phyloP scores from a whole-genome alignment of 257 asterid genomes.

The Gentiana macrophylla region DNA sequence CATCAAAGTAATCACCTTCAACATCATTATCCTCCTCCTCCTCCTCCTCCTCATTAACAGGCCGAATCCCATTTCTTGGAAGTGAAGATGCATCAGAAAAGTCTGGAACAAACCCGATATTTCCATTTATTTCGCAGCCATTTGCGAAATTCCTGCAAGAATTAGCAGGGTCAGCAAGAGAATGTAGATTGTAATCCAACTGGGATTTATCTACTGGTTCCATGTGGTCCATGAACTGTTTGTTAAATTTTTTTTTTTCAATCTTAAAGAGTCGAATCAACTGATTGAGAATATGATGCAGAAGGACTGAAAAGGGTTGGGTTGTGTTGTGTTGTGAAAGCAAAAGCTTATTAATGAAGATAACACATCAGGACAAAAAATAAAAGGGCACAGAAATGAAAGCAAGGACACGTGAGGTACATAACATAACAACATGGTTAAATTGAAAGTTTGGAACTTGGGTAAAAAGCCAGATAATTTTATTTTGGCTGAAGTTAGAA shows the following conservation, averaged over 20 bases:
- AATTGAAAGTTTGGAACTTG: slow-evolving; percentile 4
- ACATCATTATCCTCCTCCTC: slow-evolving; percentile 14
- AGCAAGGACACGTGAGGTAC: background rate
- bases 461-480: background rate
- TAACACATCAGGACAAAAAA: background rate
- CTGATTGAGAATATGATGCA: background rate
- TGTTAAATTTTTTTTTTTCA: background rate
- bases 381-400: slow-evolving; percentile 2
- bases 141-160: background rate
- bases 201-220: slow-evolving; percentile 1
- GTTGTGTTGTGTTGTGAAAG: background rate
- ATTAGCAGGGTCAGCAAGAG: background rate
- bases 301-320: too few species aligned
- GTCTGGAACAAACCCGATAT: background rate
- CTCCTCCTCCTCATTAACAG: background rate
- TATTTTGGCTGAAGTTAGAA: background rate
- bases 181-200: background rate
- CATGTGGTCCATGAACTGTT: background rate
- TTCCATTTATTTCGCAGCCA: slow-evolving; percentile 5
- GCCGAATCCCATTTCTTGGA: background rate
- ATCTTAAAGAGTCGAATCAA: background rate
- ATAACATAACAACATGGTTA: background rate
- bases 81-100: background rate
- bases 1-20: slow-evolving; percentile 51
- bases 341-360: background rate